These are phyloP conservation scores for Scedosporium minutisporum DNA, from an alignment of 2,329 filamentous ascomycete species.

Conservation along the genomic window DNA sequence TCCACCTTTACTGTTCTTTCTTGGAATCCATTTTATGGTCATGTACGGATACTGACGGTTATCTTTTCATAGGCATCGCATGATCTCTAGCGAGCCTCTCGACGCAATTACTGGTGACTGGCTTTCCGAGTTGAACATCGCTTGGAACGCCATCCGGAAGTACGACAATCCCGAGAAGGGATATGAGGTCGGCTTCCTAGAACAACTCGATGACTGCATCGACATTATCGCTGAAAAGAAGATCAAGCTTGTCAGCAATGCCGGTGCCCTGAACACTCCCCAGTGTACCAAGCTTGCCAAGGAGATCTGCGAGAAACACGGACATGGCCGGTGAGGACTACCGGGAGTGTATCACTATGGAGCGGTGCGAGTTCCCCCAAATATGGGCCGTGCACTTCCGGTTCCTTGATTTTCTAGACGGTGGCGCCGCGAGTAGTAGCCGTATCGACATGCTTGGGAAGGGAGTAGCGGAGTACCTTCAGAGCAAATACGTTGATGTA, in stretches of 20 bases:
- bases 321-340: slow-evolving; percentile 21
- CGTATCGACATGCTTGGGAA: slow-evolving; percentile 36
- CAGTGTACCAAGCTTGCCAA: slow-evolving; percentile 19
- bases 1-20: too few relatives aligned
- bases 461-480: slow-evolving; percentile 33
- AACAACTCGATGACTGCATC: slow-evolving; percentile 32
- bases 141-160: slow-evolving; percentile 26
- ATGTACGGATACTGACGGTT: too few relatives aligned
- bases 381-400: slow-evolving; percentile 24
- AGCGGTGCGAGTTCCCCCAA: slow-evolving; percentile 34
- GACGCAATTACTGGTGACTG: slow-evolving; percentile 30
- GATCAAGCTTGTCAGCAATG: slow-evolving; percentile 29
- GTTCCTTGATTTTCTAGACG: slow-evolving; percentile 35
- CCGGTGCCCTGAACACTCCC: slow-evolving; percentile 27
- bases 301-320: slow-evolving; percentile 18
- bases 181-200: slow-evolving; percentile 27
- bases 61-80: slow-evolving; percentile 10
- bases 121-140: slow-evolving; percentile 41
- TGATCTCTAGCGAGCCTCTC: slow-evolving; percentile 15
- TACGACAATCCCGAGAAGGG: slow-evolving; percentile 19
- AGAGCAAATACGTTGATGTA: slow-evolving; percentile 33
- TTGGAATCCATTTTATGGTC: too few relatives aligned
- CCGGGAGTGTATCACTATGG: slow-evolving; percentile 25
- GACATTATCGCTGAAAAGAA: slow-evolving; percentile 23
- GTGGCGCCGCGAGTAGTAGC: slow-evolving; percentile 30